A percentile compares a stretch with the other conserved stretches of the same genome.
Conservation (phyloP, 2,329 filamentous ascomycete species). For the Knufia petricola region DNA sequence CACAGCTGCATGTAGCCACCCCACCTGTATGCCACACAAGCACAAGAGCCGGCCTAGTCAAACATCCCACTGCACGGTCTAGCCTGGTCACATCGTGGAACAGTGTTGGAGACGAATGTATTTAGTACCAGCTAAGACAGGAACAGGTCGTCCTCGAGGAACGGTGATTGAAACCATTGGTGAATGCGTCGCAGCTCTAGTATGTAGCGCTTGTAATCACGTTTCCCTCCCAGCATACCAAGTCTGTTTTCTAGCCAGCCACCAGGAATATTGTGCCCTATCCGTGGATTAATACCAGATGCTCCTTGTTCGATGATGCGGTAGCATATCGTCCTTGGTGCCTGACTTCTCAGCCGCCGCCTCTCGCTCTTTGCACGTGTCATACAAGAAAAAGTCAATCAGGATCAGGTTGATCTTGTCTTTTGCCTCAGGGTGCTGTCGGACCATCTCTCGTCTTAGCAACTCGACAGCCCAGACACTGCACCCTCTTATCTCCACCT, state of each 20-base stretch:
- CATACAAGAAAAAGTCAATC: slow-evolving; percentile 96
- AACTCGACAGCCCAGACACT: slow-evolving; percentile 96
- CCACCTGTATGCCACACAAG: too few relatives aligned
- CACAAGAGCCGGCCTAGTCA: too few relatives aligned
- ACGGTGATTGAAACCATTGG: too few relatives aligned
- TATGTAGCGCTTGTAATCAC: background rate
- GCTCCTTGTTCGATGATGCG: slow-evolving; percentile 22
- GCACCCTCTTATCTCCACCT: slow-evolving; percentile 81
- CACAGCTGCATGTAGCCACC: too few relatives aligned
- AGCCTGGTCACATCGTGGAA: too few relatives aligned
- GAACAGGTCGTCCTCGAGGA: too few relatives aligned
- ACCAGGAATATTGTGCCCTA: background rate
- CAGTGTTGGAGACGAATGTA: too few relatives aligned
- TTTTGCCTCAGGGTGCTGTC: slow-evolving; percentile 48
- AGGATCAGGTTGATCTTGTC: slow-evolving; percentile 68
- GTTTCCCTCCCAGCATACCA: background rate
- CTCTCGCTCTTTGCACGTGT: slow-evolving; percentile 82
- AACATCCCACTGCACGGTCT: background rate
- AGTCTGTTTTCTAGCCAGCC: background rate
- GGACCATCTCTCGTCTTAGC: slow-evolving; percentile 69
- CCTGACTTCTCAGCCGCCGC: slow-evolving; percentile 38
- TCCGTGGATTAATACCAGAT: slow-evolving; percentile 20
- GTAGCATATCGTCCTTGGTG: slow-evolving; percentile 36
- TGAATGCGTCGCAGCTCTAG: background rate
- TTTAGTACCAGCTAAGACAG: too few relatives aligned